Base-by-base conservation (phyloP, 2,329 filamentous ascomycete genomes). In the Rutstroemia sp. region DNA sequence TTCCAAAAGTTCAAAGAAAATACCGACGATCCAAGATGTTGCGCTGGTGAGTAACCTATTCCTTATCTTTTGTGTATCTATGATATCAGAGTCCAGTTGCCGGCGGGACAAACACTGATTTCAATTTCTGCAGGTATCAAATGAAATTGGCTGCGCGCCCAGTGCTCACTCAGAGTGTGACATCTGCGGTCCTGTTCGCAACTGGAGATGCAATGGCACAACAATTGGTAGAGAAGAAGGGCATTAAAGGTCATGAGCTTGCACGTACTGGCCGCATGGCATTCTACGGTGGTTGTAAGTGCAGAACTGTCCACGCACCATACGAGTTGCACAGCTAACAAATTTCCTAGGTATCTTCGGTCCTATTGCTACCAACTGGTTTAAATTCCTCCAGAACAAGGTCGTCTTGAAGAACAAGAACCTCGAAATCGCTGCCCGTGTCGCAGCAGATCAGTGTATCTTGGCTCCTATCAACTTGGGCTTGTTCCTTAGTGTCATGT, bases 131-230 rank as follows among this genome's bases (percentile, higher is more conserved):
- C 65, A 89, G 92, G 91, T 97, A 97, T 76, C 90, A 95, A 74
- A 78, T 83, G 69, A 88, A 83, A 72, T 79, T 96, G 70, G 86
- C 87, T 65, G 81, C 84, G 67, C 83, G 88, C 69, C 92, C 92
- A 58, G 77, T 97, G 65, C 82, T 96, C 68, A 97, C 92, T 10
- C 90, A 96, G 77, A 89, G 87, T 70, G 76, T 96, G 66, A 95
- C 91, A 56, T 96, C 92, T 40, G 88, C 89, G 49, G 81, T 97
- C 58, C 85, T 99, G 61, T 99, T 97, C 71, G 92, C 88, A 57
- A 89, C 91, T 14, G 94, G 94, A 67, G 94, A 99, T 75, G 78
- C 87, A 59, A 85, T 95, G 63, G 90, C 94, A 39, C 94, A 99
- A 74, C 92, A 97, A 74, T 78, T 83, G 38, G 88, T 99, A 58